These are phyloP conservation scores for Hamamelis virginiana DNA, from an alignment of 164 flowering plant genomes.

Conservation along the genomic window DNA sequence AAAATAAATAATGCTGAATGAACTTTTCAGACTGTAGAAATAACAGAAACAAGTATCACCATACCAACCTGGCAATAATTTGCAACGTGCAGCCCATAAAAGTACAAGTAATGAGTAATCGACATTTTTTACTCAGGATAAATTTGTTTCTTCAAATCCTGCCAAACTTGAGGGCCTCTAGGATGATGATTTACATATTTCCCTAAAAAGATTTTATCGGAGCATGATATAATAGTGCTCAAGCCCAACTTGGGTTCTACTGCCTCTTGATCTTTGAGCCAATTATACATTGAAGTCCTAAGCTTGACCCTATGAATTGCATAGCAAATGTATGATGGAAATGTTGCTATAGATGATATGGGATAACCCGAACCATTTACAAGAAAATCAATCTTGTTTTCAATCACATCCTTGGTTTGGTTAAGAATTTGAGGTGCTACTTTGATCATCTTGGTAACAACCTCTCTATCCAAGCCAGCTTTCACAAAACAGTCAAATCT, in stretches of 20 bases:
- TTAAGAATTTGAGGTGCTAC: constrained; percentile 58
- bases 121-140: constrained; percentile 19
- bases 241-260: constrained; percentile 36
- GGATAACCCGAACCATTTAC: constrained; percentile 58
- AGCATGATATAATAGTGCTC: constrained; percentile 47
- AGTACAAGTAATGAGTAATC: neutral
- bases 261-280: constrained; percentile 53
- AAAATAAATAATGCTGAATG: neutral
- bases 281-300: constrained; percentile 55
- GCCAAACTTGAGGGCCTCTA: constrained; percentile 58
- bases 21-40: neutral
- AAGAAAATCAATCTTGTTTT: constrained; percentile 54
- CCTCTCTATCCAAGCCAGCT: constrained; percentile 52
- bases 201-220: constrained; percentile 40
- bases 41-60: neutral
- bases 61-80: neutral
- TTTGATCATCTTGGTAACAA: constrained; percentile 52
- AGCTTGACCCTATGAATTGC: constrained; percentile 42
- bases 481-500: constrained; percentile 63
- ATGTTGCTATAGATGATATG: constrained; percentile 36
- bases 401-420: constrained; percentile 39
- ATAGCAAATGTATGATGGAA: constrained; percentile 50
- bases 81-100: neutral
- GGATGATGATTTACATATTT: constrained; percentile 59
- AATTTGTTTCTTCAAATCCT: constrained; percentile 39